Percentiles rank a stretch among this genome's conserved stretches.
These are phyloP conservation scores for Sesbania bispinosa DNA, from an alignment of 306 rosid species.

Conservation along the genomic window DNA sequence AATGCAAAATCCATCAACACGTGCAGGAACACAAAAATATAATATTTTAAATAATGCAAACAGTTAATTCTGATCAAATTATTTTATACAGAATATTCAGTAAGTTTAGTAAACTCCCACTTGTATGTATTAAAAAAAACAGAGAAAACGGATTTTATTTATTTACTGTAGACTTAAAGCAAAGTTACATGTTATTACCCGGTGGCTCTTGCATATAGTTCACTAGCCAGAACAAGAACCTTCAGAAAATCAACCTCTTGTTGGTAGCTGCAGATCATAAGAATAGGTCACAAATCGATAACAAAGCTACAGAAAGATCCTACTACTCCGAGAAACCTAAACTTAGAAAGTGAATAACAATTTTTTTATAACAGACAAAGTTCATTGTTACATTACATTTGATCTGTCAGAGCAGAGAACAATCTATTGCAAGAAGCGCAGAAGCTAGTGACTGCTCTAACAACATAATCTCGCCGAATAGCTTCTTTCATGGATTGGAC, in stretches of 20 bases:
- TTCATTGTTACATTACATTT: conserved; percentile 1
- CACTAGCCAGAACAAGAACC: conserved; percentile 3
- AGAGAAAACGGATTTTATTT: too few species aligned
- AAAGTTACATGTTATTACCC: conserved; percentile 7
- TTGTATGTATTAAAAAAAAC: neutral
- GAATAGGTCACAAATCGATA: neutral
- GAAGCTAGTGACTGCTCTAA: conserved; percentile 14
- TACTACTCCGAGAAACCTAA: too few species aligned
- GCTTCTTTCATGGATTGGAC: conserved; percentile 15
- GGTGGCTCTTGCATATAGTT: conserved; percentile 21
- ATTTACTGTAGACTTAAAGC: neutral
- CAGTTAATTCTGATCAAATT: neutral
- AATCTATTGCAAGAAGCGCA: neutral
- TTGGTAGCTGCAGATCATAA: conserved; percentile 15
- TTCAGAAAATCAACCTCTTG: conserved; percentile 12
- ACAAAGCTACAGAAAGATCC: too few species aligned
- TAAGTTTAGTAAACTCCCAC: neutral
- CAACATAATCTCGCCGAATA: conserved; percentile 1
- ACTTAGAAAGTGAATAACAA: neutral
- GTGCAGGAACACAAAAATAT: neutral
- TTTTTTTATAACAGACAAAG: neutral
- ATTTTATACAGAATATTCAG: too few species aligned
- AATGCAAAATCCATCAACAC: neutral
- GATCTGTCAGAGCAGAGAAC: conserved; percentile 2
- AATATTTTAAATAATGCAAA: neutral